These are phyloP conservation scores for Camptophora hylomeconis DNA, from an alignment of 2,329 filamentous ascomycete genomes.

Conservation along the genomic window DNA sequence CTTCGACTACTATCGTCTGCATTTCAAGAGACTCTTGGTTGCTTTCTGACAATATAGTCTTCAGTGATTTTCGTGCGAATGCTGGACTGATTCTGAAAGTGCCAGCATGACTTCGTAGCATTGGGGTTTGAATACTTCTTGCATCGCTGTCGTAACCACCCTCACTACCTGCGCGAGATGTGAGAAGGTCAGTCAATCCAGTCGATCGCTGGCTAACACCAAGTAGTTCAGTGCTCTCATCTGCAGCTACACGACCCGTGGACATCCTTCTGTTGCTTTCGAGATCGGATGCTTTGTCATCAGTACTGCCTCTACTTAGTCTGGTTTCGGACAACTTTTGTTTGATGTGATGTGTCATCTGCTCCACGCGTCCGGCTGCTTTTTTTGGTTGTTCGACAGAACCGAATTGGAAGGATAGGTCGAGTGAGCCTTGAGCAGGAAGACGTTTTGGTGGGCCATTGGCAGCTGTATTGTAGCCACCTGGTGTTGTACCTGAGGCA, in stretches of 20 bases:
- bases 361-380: too few species aligned
- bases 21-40: too few species aligned
- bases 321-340: constrained; percentile 15
- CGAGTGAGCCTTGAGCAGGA: background rate
- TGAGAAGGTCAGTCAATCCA: constrained; percentile 14
- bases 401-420: background rate
- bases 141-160: constrained; percentile 18
- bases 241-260: too few species aligned
- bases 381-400: too few species aligned
- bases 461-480: too few species aligned
- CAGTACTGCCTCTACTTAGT: constrained; percentile 13
- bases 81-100: constrained; percentile 8
- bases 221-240: background rate
- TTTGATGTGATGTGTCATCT: constrained; percentile 13
- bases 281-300: background rate
- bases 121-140: constrained; percentile 14
- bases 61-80: constrained; percentile 1
- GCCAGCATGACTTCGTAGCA: constrained; percentile 9
- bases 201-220: constrained; percentile 11
- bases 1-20: too few species aligned
- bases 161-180: constrained; percentile 12
- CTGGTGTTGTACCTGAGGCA: background rate
- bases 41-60: too few species aligned
- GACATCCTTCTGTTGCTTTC: background rate
- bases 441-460: background rate